Evolutionary conservation across 192 early-diverging fungal genomes (phyloP).

Genomic region (Umbelopsis ramanniana): DNA sequence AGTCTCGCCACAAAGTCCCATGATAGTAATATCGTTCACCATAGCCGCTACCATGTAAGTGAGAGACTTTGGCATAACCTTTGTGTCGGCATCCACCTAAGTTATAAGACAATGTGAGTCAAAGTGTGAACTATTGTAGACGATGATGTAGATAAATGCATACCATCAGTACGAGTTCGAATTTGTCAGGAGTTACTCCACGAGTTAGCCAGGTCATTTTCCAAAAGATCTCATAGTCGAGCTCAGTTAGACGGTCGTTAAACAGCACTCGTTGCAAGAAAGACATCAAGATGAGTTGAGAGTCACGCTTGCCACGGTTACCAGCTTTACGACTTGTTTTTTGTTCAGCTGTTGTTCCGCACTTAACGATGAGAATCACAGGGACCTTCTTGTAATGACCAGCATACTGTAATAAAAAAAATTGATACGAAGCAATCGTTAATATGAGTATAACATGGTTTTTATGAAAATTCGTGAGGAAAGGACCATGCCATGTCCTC

Average conservation of each 20-base stretch:
- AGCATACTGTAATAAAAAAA: constrained; percentile 40
- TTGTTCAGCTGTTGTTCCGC: constrained; percentile 65
- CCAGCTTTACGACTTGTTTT: constrained; percentile 66
- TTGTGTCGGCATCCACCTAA: constrained; percentile 81
- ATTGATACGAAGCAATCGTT: too few relatives aligned
- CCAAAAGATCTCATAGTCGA: constrained; percentile 89
- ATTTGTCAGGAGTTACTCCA: constrained; percentile 83
- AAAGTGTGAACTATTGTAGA: not conserved
- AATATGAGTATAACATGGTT: too few relatives aligned
- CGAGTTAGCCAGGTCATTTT: constrained; percentile 68
- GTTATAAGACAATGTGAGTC: not conserved
- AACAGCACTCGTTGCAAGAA: constrained; percentile 77
- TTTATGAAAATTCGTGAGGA: too few relatives aligned
- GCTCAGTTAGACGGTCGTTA: constrained; percentile 82
- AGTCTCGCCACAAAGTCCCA: constrained; percentile 95
- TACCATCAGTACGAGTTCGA: constrained; percentile 71
- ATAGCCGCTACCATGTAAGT: constrained; percentile 83
- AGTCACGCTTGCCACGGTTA: constrained; percentile 94
- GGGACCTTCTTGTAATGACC: constrained; percentile 80
- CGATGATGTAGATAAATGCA: not conserved
- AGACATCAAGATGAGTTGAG: constrained; percentile 91
- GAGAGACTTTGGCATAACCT: constrained; percentile 72
- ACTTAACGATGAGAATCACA: constrained; percentile 67
- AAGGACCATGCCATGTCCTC: too few relatives aligned
- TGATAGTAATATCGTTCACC: constrained; percentile 81